These are phyloP conservation scores for Solanum hybrid DNA, from an alignment of 305 asterid species.

Conservation along the genomic window DNA sequence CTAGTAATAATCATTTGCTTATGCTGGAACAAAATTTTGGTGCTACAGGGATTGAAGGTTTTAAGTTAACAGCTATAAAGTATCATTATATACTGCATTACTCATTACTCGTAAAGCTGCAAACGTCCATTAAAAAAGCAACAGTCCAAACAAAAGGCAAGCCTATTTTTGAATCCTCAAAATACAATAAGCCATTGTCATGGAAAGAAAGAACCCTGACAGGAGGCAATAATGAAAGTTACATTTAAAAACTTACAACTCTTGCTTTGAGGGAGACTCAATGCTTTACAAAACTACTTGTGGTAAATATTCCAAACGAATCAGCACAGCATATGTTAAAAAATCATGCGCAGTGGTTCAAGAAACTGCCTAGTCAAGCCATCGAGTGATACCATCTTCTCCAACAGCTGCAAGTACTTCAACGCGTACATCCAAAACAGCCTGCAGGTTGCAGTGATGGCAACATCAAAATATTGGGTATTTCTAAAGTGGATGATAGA, in stretches of 20 bases:
- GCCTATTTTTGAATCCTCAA: background rate
- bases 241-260: slow-evolving; percentile 18
- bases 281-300: slow-evolving; percentile 20
- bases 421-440: slow-evolving; percentile 67
- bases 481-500: background rate
- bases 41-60: background rate
- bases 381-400: slow-evolving; percentile 90
- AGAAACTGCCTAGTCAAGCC: slow-evolving; percentile 62
- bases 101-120: background rate
- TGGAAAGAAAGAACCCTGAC: background rate
- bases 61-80: background rate
- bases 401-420: slow-evolving; percentile 88
- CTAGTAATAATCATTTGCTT: background rate
- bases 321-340: background rate
- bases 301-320: slow-evolving; percentile 1
- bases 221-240: slow-evolving; percentile 2
- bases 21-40: background rate
- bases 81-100: background rate
- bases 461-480: background rate
- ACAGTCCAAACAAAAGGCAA: background rate
- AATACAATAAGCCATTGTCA: background rate
- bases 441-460: slow-evolving; percentile 41
- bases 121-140: background rate
- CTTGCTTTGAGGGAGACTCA: slow-evolving; percentile 13
- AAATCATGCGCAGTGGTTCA: background rate